These are phyloP conservation scores for Coemansia interrupta DNA, from an alignment of 192 early-diverging fungal genomes.

Conservation along the genomic window DNA sequence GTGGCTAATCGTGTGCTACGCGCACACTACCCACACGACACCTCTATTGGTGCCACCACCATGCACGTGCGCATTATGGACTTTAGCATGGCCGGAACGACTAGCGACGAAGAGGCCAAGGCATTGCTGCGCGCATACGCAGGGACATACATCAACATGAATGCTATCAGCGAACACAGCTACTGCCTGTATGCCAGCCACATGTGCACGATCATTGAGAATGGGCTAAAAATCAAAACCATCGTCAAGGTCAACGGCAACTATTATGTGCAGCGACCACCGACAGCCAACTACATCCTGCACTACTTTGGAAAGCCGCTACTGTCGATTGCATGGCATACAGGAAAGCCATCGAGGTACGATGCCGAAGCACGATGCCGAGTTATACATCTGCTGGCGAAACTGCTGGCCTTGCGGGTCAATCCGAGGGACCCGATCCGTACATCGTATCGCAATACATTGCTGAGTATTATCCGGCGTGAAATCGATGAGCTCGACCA, in stretches of 20 bases:
- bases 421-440: conserved; percentile 22
- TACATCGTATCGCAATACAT: conserved; percentile 11
- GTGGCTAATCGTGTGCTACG: conserved; percentile 22
- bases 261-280: conserved; percentile 29
- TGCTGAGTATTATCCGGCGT: conserved; percentile 21
- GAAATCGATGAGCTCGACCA: conserved; percentile 17
- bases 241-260: conserved; percentile 19
- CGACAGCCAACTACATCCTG: conserved; percentile 38
- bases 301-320: conserved; percentile 27
- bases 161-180: conserved; percentile 12
- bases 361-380: conserved; percentile 2
- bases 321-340: conserved; percentile 18
- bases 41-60: conserved; percentile 5
- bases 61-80: conserved; percentile 20
- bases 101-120: conserved; percentile 14
- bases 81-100: conserved; percentile 22
- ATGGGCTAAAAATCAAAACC: conserved; percentile 15
- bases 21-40: conserved; percentile 27
- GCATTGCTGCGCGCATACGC: conserved; percentile 17
- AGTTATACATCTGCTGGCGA: conserved; percentile 14
- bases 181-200: conserved; percentile 25
- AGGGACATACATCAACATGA: conserved; percentile 15
- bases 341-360: conserved; percentile 5
- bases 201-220: conserved; percentile 22
- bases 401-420: conserved; percentile 15